Percentiles rank a stretch among this genome's conserved stretches.
phyloP scores from a whole-genome alignment of 1,139 yeast species.

The Taphrina wiesneri region DNA sequence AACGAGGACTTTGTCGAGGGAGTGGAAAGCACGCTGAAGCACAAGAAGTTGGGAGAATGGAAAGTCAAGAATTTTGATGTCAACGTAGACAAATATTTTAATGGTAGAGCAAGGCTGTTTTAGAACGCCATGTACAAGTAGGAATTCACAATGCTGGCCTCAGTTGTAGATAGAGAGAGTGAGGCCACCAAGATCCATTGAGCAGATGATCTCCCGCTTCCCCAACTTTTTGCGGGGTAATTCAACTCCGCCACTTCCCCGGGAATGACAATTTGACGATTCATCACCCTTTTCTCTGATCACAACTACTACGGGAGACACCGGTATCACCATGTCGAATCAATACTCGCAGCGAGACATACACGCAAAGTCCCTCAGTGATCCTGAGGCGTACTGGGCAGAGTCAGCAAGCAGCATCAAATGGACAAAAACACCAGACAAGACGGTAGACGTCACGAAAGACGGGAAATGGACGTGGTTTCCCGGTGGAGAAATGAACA shows the following conservation, averaged over 20 bases:
- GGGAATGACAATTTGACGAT: not conserved
- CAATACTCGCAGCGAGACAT: conserved; percentile 3
- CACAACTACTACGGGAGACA: too few relatives aligned
- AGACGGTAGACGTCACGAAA: not conserved
- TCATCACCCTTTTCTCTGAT: too few relatives aligned
- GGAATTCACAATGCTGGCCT: not conserved
- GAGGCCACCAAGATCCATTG: not conserved
- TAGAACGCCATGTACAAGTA: not conserved
- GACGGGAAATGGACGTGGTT: conserved; percentile 29
- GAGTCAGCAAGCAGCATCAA: not conserved
- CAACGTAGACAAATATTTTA: conserved; percentile 31
- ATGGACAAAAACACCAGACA: conserved; percentile 17
- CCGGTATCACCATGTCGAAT: not conserved
- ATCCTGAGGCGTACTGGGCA: conserved; percentile 15
- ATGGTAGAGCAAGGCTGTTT: conserved; percentile 20
- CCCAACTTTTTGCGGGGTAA: not conserved
- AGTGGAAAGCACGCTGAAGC: conserved; percentile 67
- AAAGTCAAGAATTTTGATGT: conserved; percentile 23
- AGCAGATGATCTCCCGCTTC: conserved; percentile 1
- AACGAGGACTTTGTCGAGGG: conserved; percentile 71
- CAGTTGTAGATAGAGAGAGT: too few relatives aligned
- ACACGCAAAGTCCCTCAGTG: conserved; percentile 7
- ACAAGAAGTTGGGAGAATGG: conserved; percentile 24
- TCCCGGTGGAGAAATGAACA: conserved; percentile 26
- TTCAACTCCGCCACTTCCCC: not conserved